Conservation (phyloP, 352 stramenopile species). For the Aphanomyces cochlioides region DNA sequence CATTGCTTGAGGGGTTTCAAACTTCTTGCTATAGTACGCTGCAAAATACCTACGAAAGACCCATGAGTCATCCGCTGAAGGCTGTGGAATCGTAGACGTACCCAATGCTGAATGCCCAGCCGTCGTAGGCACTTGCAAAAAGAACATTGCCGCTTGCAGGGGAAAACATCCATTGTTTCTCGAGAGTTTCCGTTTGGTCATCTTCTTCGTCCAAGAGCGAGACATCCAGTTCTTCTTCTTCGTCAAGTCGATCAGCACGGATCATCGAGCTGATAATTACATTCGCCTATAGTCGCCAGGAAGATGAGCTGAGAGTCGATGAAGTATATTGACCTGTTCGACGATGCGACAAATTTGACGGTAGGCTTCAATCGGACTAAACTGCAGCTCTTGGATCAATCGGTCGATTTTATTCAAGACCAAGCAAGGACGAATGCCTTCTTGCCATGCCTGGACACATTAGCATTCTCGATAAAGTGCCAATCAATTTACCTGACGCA, state of each 20-base stretch:
- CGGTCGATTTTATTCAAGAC: slow-evolving; percentile 98
- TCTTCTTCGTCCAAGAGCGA: slow-evolving; percentile 42
- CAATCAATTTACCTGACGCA: slow-evolving; percentile 62
- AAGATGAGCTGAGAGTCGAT: neutral
- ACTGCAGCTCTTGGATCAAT: slow-evolving; percentile 90
- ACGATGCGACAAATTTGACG: slow-evolving; percentile 90
- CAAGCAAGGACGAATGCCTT: slow-evolving; percentile 91
- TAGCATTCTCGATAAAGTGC: neutral
- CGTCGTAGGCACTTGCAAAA: slow-evolving; percentile 89
- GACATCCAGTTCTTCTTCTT: slow-evolving; percentile 34
- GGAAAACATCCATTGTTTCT: slow-evolving; percentile 81
- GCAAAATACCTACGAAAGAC: slow-evolving; percentile 48
- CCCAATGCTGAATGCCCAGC: slow-evolving; percentile 90
- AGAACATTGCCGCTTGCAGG: slow-evolving; percentile 89
- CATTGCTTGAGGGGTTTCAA: slow-evolving; percentile 55
- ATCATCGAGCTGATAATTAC: slow-evolving; percentile 82
- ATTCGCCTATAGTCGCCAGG: slow-evolving; percentile 42
- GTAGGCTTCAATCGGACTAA: slow-evolving; percentile 90
- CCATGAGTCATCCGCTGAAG: neutral
- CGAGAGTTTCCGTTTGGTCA: slow-evolving; percentile 57
- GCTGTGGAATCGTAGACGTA: neutral
- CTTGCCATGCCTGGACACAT: slow-evolving; percentile 69
- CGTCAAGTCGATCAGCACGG: slow-evolving; percentile 60
- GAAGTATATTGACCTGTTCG: slow-evolving; percentile 68
- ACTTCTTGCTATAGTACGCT: slow-evolving; percentile 63